phyloP scores from a whole-genome alignment of 2,329 filamentous ascomycete genomes.

The Exophiala mesophila region DNA sequence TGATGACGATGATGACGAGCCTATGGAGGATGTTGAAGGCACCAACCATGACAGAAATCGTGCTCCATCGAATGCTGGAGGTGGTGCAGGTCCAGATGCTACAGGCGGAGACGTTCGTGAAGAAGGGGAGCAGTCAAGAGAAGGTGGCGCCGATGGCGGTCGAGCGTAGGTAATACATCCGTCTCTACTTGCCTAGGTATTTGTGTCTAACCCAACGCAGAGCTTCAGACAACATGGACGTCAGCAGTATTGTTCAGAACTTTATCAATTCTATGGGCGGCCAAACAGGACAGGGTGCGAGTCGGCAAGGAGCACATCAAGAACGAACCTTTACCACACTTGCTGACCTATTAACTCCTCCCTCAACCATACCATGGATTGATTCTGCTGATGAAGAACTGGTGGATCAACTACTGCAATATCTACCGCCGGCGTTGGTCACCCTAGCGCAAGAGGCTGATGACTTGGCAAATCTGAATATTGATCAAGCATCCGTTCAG shows the following conservation, averaged over 20 bases:
- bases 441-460: constrained; percentile 67
- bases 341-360: constrained; percentile 74
- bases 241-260: constrained; percentile 75
- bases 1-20: constrained; percentile 64
- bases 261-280: constrained; percentile 78
- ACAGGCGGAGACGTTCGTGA: constrained; percentile 88
- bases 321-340: constrained; percentile 74
- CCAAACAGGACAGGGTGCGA: constrained; percentile 37
- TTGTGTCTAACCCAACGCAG: constrained; percentile 40
- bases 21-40: constrained; percentile 72
- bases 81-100: constrained; percentile 78
- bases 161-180: constrained; percentile 86
- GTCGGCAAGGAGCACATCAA: constrained; percentile 42
- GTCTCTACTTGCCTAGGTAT: neutral
- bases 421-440: constrained; percentile 73
- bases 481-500: constrained; percentile 62
- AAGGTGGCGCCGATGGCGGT: constrained; percentile 92
- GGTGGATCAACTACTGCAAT: constrained; percentile 69
- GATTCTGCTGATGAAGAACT: constrained; percentile 60
- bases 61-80: constrained; percentile 63
- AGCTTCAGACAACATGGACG: constrained; percentile 60
- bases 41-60: constrained; percentile 53
- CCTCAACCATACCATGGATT: constrained; percentile 72
- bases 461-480: constrained; percentile 59
- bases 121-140: constrained; percentile 80